These are phyloP conservation scores for Colletotrichum godetiae DNA, from an alignment of 2,329 filamentous ascomycete genomes.

Conservation along the genomic window DNA sequence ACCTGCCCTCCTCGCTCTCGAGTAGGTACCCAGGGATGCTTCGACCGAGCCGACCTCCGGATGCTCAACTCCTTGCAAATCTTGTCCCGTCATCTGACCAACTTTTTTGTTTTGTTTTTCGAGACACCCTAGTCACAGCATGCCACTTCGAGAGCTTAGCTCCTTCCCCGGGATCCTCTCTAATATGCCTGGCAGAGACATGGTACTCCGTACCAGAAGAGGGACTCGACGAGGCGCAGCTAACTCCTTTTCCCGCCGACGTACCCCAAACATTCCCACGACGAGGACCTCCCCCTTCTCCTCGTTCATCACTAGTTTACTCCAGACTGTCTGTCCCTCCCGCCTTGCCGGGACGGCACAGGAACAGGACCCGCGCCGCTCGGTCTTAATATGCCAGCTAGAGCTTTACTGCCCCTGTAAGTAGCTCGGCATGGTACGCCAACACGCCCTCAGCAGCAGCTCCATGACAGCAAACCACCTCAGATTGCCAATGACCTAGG, in stretches of 20 bases:
- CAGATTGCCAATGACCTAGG: background rate
- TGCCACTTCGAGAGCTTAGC: slow-evolving; percentile 1
- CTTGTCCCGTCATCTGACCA: slow-evolving; percentile 21
- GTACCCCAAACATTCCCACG: background rate
- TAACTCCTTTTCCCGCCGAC: slow-evolving; percentile 1
- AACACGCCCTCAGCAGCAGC: background rate
- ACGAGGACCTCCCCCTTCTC: slow-evolving; percentile 23
- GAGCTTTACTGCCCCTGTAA: background rate
- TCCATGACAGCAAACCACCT: background rate
- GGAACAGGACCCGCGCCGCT: slow-evolving; percentile 3
- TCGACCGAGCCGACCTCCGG: slow-evolving; percentile 8
- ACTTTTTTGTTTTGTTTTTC: background rate
- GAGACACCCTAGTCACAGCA: slow-evolving; percentile 23
- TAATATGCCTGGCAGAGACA: background rate
- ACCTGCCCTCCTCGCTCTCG: background rate
- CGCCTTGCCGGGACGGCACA: background rate
- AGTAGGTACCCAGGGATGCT: slow-evolving; percentile 16
- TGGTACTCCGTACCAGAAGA: background rate
- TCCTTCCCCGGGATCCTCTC: background rate
- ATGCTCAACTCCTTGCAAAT: background rate
- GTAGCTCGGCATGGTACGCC: background rate
- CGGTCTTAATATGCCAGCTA: background rate
- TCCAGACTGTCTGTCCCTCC: background rate
- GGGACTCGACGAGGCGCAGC: slow-evolving; percentile 18
- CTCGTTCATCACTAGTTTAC: background rate